Percentiles rank a stretch among this genome's conserved stretches.
phyloP scores from a whole-genome alignment of 2,329 filamentous ascomycete genomes.

The Xylariaceae sp. region DNA sequence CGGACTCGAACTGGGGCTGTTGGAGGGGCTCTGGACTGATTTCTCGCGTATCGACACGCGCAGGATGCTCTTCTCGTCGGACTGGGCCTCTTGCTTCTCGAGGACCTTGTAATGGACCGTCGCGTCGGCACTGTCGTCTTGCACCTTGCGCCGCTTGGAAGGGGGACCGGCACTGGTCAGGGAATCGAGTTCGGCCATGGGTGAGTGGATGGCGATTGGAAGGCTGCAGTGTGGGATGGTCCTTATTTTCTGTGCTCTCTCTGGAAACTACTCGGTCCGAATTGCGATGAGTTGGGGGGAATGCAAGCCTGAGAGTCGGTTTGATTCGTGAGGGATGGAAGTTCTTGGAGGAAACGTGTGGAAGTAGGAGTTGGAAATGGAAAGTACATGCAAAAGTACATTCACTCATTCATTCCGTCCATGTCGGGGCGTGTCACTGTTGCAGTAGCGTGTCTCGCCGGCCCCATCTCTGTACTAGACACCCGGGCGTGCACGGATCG shows the following conservation, averaged over 20 bases:
- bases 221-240: background rate
- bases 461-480: background rate
- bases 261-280: too few relatives aligned
- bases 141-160: constrained; percentile 39
- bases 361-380: background rate
- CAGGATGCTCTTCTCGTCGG: constrained; percentile 16
- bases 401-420: background rate
- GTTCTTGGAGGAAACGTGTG: background rate
- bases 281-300: too few relatives aligned
- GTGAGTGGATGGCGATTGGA: background rate
- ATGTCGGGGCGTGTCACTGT: background rate
- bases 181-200: constrained; percentile 30
- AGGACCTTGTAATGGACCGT: constrained; percentile 42
- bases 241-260: background rate
- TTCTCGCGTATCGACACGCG: constrained; percentile 31
- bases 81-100: constrained; percentile 35
- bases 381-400: background rate
- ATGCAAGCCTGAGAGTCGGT: background rate
- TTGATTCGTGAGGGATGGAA: background rate
- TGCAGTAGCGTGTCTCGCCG: background rate
- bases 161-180: constrained; percentile 31
- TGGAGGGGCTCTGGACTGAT: constrained; percentile 22
- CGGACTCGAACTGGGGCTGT: constrained; percentile 23
- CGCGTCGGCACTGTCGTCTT: constrained; percentile 38
- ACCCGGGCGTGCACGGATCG: background rate